These are phyloP conservation scores for Hebeloma cylindrosporum DNA, from an alignment of 768 basidiomycete genomes.

Conservation along the genomic window DNA sequence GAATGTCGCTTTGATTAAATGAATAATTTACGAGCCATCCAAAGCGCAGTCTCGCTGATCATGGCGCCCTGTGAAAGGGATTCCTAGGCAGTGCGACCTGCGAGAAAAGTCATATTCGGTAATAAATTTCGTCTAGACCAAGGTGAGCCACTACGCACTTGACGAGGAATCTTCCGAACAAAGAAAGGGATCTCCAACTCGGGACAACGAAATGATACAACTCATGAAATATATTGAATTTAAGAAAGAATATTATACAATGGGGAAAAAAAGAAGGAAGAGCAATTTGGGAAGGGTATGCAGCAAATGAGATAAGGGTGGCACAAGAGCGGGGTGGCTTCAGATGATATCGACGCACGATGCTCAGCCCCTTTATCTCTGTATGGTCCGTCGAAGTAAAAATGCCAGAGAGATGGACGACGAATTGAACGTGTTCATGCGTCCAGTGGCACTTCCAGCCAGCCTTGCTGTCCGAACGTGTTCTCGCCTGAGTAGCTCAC, in stretches of 20 bases:
- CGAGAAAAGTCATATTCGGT: no score
- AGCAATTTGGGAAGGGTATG: slow-evolving; percentile 23
- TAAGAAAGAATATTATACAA: slow-evolving; percentile 22
- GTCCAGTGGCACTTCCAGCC: slow-evolving; percentile 46
- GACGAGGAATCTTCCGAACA: neutral
- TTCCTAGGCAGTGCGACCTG: no score
- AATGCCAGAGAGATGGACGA: slow-evolving; percentile 7
- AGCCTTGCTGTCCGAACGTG: slow-evolving; percentile 72
- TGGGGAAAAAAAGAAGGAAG: slow-evolving; percentile 8
- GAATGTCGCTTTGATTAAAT: no score
- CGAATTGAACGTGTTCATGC: slow-evolving; percentile 32
- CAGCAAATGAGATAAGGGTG: slow-evolving; percentile 17
- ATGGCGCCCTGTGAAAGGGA: no score
- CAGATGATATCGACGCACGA: slow-evolving; percentile 15
- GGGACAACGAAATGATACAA: slow-evolving; percentile 17
- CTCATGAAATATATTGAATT: slow-evolving; percentile 22
- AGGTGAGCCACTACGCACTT: no score
- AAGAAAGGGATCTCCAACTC: slow-evolving; percentile 2
- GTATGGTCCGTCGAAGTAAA: slow-evolving; percentile 14
- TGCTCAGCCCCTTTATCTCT: slow-evolving; percentile 17
- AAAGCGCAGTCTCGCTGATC: no score
- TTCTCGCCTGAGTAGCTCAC: slow-evolving; percentile 99
- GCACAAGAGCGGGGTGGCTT: slow-evolving; percentile 8
- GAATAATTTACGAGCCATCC: no score
- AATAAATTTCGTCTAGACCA: no score